These are phyloP conservation scores for Aspergillus sclerotiicarbonarius DNA, from an alignment of 495 filamentous ascomycete species.

Conservation along the genomic window DNA sequence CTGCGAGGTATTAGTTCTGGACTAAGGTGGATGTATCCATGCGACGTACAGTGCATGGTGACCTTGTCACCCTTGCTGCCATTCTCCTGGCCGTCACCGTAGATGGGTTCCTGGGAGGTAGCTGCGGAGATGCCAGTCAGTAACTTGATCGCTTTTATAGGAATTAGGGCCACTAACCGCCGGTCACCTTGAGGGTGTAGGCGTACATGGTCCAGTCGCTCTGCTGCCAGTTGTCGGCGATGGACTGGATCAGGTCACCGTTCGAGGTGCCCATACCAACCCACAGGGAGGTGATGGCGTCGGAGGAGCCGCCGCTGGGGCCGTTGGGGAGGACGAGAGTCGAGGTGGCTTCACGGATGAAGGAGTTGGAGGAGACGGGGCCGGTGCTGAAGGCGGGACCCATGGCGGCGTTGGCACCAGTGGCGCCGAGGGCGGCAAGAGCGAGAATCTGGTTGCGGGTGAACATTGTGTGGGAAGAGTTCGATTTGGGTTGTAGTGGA, in stretches of 20 bases:
- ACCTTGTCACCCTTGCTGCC: constrained; percentile 24
- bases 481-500: not conserved
- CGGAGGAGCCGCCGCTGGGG: constrained; percentile 25
- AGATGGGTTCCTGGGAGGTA: constrained; percentile 27
- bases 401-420: constrained; percentile 23
- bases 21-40: too few relatives aligned
- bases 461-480: not conserved
- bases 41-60: constrained; percentile 31
- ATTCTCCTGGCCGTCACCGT: constrained; percentile 22
- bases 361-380: constrained; percentile 31
- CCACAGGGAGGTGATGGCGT: constrained; percentile 30
- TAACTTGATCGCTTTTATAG: not conserved
- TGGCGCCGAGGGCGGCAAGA: constrained; percentile 14
- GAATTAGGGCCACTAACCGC: constrained; percentile 22
- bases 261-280: constrained; percentile 39
- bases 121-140: constrained; percentile 9
- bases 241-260: constrained; percentile 39
- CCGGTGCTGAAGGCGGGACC: constrained; percentile 39
- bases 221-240: constrained; percentile 28
- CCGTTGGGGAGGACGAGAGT: constrained; percentile 34
- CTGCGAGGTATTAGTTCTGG: constrained; percentile 6
- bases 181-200: constrained; percentile 26
- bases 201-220: constrained; percentile 29
- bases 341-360: constrained; percentile 35
- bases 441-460: constrained; percentile 11